Evolutionary conservation across 1,139 yeast genomes (phyloP).

Genomic region (Blastobotrys ciferrii): DNA sequence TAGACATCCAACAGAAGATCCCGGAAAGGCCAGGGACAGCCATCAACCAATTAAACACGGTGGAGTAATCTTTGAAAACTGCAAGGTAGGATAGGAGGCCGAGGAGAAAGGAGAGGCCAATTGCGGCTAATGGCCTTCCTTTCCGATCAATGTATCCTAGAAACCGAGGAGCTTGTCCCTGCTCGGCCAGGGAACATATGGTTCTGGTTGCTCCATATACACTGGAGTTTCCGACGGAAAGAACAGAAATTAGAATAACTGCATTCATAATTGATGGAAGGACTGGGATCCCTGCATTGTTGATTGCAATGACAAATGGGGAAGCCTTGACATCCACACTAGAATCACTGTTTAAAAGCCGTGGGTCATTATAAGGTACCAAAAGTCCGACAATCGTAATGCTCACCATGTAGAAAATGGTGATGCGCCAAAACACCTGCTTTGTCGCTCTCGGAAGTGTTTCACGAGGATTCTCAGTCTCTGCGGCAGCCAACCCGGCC

Average conservation of each 20-base stretch:
- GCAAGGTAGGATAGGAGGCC: slow-evolving; percentile 68
- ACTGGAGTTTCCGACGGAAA: slow-evolving; percentile 74
- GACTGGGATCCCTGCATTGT: slow-evolving; percentile 55
- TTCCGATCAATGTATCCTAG: slow-evolving; percentile 69
- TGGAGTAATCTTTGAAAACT: slow-evolving; percentile 70
- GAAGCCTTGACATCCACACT: slow-evolving; percentile 57
- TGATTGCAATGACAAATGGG: slow-evolving; percentile 72
- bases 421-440: slow-evolving; percentile 69
- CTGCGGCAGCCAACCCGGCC: slow-evolving; percentile 81
- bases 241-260: slow-evolving; percentile 65
- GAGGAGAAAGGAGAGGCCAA: slow-evolving; percentile 51
- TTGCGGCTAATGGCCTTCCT: slow-evolving; percentile 75
- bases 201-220: slow-evolving; percentile 81
- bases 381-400: slow-evolving; percentile 59
- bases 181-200: slow-evolving; percentile 74
- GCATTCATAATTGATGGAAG: slow-evolving; percentile 71
- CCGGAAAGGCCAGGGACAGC: slow-evolving; percentile 80
- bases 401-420: slow-evolving; percentile 62
- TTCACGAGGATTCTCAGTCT: slow-evolving; percentile 68
- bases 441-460: slow-evolving; percentile 64
- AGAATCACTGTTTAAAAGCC: slow-evolving; percentile 47
- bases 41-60: slow-evolving; percentile 75
- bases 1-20: slow-evolving; percentile 77
- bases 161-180: slow-evolving; percentile 74
- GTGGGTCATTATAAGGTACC: slow-evolving; percentile 59